These are phyloP conservation scores for Beta vulgaris DNA, from an alignment of 148 eudicot genomes.

Conservation along the genomic window DNA sequence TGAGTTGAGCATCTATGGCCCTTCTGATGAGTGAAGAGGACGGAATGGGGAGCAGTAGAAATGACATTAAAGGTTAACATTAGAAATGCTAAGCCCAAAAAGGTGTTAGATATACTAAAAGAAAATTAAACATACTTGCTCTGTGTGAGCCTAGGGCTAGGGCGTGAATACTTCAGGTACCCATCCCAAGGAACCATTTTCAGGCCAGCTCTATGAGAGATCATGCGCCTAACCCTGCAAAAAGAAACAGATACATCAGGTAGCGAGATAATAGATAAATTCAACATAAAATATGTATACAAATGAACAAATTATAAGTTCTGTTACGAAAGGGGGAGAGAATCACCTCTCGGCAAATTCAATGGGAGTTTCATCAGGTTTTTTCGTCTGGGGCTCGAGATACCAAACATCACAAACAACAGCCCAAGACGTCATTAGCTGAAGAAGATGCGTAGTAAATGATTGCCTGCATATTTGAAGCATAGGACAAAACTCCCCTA, in stretches of 20 bases:
- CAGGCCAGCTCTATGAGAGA: slow-evolving; percentile 87
- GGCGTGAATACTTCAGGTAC: slow-evolving; percentile 89
- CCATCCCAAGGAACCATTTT: slow-evolving; percentile 99
- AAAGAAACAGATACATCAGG: neutral
- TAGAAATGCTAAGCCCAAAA: neutral
- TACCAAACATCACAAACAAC: slow-evolving; percentile 99
- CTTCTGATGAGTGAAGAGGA: neutral
- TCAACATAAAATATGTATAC: neutral
- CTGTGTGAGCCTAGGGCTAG: slow-evolving; percentile 91
- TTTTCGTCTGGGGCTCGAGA: slow-evolving; percentile 86
- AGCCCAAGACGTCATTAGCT: slow-evolving; percentile 99
- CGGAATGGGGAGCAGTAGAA: neutral
- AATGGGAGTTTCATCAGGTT: slow-evolving; percentile 88
- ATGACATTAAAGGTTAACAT: neutral
- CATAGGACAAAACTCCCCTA: neutral
- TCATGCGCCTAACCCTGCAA: slow-evolving; percentile 75
- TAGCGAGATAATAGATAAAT: neutral
- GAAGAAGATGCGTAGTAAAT: slow-evolving; percentile 89
- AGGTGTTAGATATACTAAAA: neutral
- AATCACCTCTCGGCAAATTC: slow-evolving; percentile 93
- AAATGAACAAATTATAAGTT: neutral
- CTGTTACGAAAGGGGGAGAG: neutral
- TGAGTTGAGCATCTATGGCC: too few relatives aligned
- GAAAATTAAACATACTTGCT: slow-evolving; percentile 60
- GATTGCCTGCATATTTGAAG: slow-evolving; percentile 61